Base-by-base conservation (phyloP, 805 yeast genomes). In the Ogataea ramenticola region DNA sequence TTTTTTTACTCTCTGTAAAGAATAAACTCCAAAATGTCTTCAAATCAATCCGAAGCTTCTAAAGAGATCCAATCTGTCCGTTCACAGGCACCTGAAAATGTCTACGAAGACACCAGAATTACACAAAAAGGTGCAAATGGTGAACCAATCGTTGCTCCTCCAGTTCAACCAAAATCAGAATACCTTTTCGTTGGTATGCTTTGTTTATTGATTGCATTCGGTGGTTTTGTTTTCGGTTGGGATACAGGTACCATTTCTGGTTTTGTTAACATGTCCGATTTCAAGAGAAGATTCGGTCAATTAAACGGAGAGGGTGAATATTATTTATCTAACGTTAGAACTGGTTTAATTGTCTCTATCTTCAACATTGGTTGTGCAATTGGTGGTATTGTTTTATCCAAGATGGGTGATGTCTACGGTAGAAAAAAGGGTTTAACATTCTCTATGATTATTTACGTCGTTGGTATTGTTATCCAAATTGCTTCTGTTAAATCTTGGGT, bases 161-260 rank as follows among this genome's bases (percentile, higher is more conserved):
- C 58, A 37, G 55, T 48, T 26, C 51, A 51, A 30, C 54, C 64
- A 30, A 55, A 48, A 21, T 36, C 52, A 9, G 54, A 53, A 12
- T 58, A 55, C 41, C 9, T 54, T 9, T 54, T 54, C 20, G 64
- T 58, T n/a, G 64, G 60, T 19, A 12, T 55, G 40, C 65, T 62
- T 22, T 80, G 87, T 62, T 52, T 70, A 15, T 54, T 76, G 43
- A 75, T 82, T 51, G 85, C 88, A 27, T 82, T 82, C 49, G 88
- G 87, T 67, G 90, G 89, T 40, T 82, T 78, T 58, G 82, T 82
- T 37, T 82, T 80, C 56, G 89, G 89, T 48, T 82, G 82, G 74
- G 89, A 82, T 67, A 82, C 86, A 42, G 89, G 88, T 67, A 80
- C 88, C 50, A 76, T 82, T 61, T 79, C 86, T 33, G 87, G 87